phyloP scores from a whole-genome alignment of 169 alveolate genomes.

The Amoebophrya sp. region DNA sequence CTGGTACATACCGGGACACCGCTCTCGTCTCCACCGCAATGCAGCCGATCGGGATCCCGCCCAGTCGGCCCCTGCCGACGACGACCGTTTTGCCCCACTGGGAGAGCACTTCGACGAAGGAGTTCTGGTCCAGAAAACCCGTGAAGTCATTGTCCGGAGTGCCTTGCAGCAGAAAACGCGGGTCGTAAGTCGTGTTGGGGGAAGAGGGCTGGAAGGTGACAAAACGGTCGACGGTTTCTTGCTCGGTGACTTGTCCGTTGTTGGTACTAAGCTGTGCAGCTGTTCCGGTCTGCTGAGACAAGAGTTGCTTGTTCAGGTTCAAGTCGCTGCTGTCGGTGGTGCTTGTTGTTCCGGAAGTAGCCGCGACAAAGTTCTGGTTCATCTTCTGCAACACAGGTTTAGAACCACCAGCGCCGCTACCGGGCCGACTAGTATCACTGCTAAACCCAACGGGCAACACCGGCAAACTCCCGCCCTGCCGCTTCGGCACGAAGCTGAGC shows the following conservation, averaged over 20 bases:
- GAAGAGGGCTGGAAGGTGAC: conserved; percentile 46
- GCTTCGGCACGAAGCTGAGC: conserved; percentile 66
- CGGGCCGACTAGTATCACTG: too few relatives aligned
- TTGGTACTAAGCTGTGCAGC: too few relatives aligned
- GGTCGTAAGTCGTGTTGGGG: conserved; percentile 53
- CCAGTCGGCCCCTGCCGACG: conserved; percentile 65
- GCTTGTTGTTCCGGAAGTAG: background rate
- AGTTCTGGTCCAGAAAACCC: conserved; percentile 54
- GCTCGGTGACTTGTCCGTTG: background rate
- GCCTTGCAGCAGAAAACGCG: conserved; percentile 59
- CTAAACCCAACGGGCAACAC: conserved; percentile 33
- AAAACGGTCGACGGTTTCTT: conserved; percentile 44
- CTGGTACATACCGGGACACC: conserved; percentile 54
- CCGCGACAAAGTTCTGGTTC: background rate
- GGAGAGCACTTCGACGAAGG: conserved; percentile 59
- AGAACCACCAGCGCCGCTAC: too few relatives aligned
- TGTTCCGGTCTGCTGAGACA: too few relatives aligned
- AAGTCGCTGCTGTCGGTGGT: background rate
- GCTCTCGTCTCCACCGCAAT: conserved; percentile 59
- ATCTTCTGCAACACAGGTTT: background rate
- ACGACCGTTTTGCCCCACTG: conserved; percentile 67
- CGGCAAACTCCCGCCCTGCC: conserved; percentile 53
- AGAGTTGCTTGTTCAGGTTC: background rate
- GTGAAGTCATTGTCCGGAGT: conserved; percentile 46
- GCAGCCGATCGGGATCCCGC: conserved; percentile 66